phyloP scores from a whole-genome alignment of 2,329 filamentous ascomycete genomes.

The Aureobasidium lini region DNA sequence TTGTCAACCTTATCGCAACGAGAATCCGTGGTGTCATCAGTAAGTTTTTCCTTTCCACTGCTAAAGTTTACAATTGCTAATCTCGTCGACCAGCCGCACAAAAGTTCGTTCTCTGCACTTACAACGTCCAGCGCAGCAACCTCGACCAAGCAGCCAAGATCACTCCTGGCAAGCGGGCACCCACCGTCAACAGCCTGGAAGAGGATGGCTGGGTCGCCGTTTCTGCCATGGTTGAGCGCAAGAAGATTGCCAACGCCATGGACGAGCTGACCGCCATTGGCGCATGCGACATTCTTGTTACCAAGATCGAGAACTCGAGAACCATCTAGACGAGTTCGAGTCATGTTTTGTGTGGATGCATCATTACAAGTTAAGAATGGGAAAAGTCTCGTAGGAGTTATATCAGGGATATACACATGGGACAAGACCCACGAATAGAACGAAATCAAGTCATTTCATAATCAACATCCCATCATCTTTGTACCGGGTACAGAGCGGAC shows the following conservation, averaged over 20 bases:
- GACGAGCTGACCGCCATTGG: constrained; percentile 70
- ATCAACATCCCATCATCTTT: background rate
- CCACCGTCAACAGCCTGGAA: constrained; percentile 84
- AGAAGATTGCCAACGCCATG: constrained; percentile 78
- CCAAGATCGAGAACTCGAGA: constrained; percentile 76
- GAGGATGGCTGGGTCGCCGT: constrained; percentile 92
- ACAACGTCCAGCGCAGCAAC: constrained; percentile 73
- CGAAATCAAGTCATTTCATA: background rate
- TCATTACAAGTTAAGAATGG: background rate
- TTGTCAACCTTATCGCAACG: constrained; percentile 77
- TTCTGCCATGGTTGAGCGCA: constrained; percentile 86
- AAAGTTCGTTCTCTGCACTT: constrained; percentile 89
- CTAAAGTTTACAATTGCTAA: background rate
- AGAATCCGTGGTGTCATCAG: constrained; percentile 90
- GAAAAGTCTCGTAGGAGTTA: background rate
- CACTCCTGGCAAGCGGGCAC: constrained; percentile 88
- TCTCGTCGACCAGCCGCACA: constrained; percentile 57
- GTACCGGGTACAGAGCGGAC: background rate
- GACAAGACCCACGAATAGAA: background rate
- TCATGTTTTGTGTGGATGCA: background rate
- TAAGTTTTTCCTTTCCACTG: constrained; percentile 30
- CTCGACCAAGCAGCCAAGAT: constrained; percentile 64
- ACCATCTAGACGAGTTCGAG: constrained; percentile 25
- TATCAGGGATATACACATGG: background rate
- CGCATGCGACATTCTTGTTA: constrained; percentile 76